Evolutionary conservation across 768 basidiomycete genomes (phyloP).

Genomic region (Candolleomyces eurysporus): DNA sequence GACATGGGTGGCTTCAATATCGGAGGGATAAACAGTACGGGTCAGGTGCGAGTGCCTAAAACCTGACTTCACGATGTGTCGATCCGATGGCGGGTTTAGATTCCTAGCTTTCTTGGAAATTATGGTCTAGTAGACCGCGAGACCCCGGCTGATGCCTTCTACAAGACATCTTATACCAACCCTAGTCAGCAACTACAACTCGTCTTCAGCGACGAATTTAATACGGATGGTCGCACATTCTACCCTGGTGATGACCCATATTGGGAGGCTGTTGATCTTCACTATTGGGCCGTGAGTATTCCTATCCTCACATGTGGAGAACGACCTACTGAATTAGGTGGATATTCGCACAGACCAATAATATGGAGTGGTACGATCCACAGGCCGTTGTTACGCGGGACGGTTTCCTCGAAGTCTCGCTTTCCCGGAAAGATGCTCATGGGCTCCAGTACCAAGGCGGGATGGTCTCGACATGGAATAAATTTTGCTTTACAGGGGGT

Average conservation of each 20-base stretch:
- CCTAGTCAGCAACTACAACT: slow-evolving; percentile 58
- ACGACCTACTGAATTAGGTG: background rate
- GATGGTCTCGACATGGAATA: slow-evolving; percentile 76
- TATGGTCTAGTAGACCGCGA: slow-evolving; percentile 73
- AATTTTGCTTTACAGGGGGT: slow-evolving; percentile 93
- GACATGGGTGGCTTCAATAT: slow-evolving; percentile 65
- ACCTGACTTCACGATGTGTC: background rate
- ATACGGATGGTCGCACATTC: slow-evolving; percentile 74
- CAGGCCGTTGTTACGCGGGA: slow-evolving; percentile 67
- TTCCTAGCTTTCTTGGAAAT: slow-evolving; percentile 60
- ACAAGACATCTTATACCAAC: slow-evolving; percentile 49
- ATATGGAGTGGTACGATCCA: slow-evolving; percentile 91
- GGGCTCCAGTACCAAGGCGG: slow-evolving; percentile 72
- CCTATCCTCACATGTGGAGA: background rate
- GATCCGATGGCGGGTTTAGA: slow-evolving; percentile 26
- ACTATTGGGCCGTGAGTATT: slow-evolving; percentile 65
- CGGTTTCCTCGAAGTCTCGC: slow-evolving; percentile 75
- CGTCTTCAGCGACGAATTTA: slow-evolving; percentile 90
- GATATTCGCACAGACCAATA: slow-evolving; percentile 60
- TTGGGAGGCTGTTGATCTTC: slow-evolving; percentile 82
- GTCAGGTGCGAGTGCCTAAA: slow-evolving; percentile 48
- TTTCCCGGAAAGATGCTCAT: slow-evolving; percentile 65
- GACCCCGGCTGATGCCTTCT: slow-evolving; percentile 63
- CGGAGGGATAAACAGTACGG: slow-evolving; percentile 76
- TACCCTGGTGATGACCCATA: slow-evolving; percentile 89